Evolutionary conservation across 2,329 filamentous ascomycete genomes (phyloP).

Genomic region (Talaromyces piceae): DNA sequence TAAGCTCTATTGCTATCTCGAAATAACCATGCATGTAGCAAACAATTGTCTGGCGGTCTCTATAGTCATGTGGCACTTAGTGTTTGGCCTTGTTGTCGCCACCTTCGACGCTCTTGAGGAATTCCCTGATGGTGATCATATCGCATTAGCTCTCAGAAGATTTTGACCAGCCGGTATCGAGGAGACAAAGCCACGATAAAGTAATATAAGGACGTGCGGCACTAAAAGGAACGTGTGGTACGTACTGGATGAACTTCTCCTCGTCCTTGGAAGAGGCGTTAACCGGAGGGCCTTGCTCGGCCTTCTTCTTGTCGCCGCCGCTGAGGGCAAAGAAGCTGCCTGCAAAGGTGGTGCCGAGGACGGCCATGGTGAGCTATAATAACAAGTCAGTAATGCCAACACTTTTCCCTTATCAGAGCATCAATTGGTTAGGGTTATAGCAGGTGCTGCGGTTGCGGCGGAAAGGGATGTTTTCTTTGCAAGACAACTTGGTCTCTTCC

Average conservation of each 20-base stretch:
- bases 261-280: constrained; percentile 60
- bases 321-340: constrained; percentile 40
- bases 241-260: constrained; percentile 62
- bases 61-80: constrained; percentile 15
- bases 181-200: too few species aligned
- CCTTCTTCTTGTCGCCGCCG: constrained; percentile 39
- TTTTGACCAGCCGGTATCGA: too few species aligned
- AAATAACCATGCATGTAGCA: not conserved
- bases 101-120: constrained; percentile 43
- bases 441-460: not conserved
- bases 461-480: not conserved
- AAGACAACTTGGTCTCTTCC: constrained; percentile 4
- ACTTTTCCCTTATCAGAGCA: too few species aligned
- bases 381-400: not conserved
- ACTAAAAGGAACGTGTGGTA: constrained; percentile 12
- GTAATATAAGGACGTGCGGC: too few species aligned
- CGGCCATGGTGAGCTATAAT: constrained; percentile 53
- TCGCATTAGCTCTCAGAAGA: not conserved
- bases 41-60: not conserved
- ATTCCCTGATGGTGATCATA: constrained; percentile 33
- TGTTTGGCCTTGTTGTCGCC: constrained; percentile 41
- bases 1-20: not conserved
- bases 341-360: constrained; percentile 44
- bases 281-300: constrained; percentile 47
- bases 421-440: not conserved